Base-by-base conservation (phyloP, 2,329 filamentous ascomycete genomes). In the Epichloe brachyelytri region DNA sequence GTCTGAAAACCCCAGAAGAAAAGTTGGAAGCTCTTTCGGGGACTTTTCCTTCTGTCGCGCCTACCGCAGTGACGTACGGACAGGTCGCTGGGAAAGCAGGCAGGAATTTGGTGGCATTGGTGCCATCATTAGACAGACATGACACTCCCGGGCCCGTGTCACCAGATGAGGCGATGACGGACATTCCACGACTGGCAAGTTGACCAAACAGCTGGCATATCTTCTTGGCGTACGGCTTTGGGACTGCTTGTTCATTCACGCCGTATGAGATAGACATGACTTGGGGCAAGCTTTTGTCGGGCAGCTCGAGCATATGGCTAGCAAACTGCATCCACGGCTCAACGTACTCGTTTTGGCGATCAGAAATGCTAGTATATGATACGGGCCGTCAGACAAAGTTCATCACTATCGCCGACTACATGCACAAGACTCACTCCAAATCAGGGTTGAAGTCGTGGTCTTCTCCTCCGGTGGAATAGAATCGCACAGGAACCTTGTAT, bases 211-310 rank as follows among this genome's bases (percentile, higher is more conserved):
- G 75, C 51, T 77, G 71, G 58, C 76, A 74, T 12, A 70, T 63
- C 11, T 66, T 64, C 12, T 58, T 70, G 7, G 79, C 76, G 60
- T 86, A 86, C 3, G 71, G 67, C 20, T 66, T 65, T 0, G 82
- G 80, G 0, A 86, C 69, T 3, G 73, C 75, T 61, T 83, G 80
- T 60, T 88, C 84, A 45, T 82, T 73, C 57, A 85, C 82, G 26
- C 81, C 82, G 60, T 87, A 88, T 0, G 82, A 86, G n/a, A 81
- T 83, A 40, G 75, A 77, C 41, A 88, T 71, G 17, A 85, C 77
- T 3, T 77, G 73, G 0, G 85, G 83, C 0, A 87, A 68, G 17
- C 77, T 62, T 3, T 69, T 62, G 53, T 79, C 73, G 1, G 71
- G 63, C 19, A 82, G 71, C 19, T 68, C 62, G 3, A 85, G 67